Conservation (phyloP, 1,139 yeast genomes). For the Hyphopichia khmerensis region DNA sequence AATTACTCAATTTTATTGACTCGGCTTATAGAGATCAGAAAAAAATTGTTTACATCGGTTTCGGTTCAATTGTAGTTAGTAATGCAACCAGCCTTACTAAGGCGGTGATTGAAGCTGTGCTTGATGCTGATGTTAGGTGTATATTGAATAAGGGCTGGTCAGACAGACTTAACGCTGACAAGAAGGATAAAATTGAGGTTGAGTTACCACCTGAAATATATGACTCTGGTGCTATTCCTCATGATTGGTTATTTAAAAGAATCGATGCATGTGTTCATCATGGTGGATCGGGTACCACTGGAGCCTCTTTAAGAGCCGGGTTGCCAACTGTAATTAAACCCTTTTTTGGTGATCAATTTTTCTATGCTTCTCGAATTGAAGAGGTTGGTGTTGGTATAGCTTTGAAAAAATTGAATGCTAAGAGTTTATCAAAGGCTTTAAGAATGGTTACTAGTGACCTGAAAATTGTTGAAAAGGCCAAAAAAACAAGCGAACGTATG, state of each 20-base stretch:
- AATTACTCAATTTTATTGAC: constrained; percentile 59
- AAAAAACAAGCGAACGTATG: constrained; percentile 58
- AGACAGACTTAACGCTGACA: constrained; percentile 53
- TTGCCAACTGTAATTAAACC: constrained; percentile 90
- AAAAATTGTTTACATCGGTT: constrained; percentile 86
- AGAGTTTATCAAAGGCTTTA: constrained; percentile 64
- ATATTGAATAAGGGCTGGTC: constrained; percentile 95
- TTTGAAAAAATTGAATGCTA: constrained; percentile 64
- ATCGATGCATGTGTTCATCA: constrained; percentile 96
- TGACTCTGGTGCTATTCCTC: constrained; percentile 76
- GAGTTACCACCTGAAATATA: constrained; percentile 69
- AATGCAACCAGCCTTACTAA: constrained; percentile 76
- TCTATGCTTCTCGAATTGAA: constrained; percentile 82
- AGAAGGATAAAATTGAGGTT: constrained; percentile 24
- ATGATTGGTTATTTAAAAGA: constrained; percentile 89
- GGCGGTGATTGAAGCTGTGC: constrained; percentile 77
- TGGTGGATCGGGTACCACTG: constrained; percentile 98
- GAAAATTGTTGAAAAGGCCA: constrained; percentile 67
- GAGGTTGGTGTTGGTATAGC: constrained; percentile 87
- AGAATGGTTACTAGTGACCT: constrained; percentile 65
- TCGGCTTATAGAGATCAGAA: constrained; percentile 59
- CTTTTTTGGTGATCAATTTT: constrained; percentile 94
- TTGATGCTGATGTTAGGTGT: constrained; percentile 78
- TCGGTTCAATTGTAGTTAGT: constrained; percentile 90
- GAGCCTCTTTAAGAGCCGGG: constrained; percentile 85